phyloP scores from a whole-genome alignment of 108 stramenopile species.

The Nitzschia putrida region DNA sequence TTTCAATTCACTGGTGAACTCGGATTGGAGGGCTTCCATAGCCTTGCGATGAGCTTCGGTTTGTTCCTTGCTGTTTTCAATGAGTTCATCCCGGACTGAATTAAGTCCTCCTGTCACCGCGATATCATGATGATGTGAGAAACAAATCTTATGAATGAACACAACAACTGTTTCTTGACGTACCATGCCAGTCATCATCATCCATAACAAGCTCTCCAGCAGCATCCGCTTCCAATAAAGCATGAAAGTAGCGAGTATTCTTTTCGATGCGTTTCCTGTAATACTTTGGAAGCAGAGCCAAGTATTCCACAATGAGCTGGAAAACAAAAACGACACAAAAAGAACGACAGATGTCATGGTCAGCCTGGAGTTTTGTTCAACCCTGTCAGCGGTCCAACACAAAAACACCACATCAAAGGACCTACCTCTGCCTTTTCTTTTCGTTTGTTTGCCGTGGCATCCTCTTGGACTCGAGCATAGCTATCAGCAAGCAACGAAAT shows the following conservation, averaged over 20 bases:
- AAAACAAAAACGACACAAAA: too few relatives aligned
- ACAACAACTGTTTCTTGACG: too few relatives aligned
- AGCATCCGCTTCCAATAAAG: constrained; percentile 35
- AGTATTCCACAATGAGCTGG: constrained; percentile 42
- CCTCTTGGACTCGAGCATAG: constrained; percentile 41
- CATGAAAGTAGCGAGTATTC: constrained; percentile 36
- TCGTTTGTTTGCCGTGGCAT: constrained; percentile 36
- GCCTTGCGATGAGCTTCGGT: constrained; percentile 13
- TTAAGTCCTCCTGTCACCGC: constrained; percentile 28
- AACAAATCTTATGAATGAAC: too few relatives aligned
- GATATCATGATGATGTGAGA: not conserved
- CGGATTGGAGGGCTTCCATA: constrained; percentile 19
- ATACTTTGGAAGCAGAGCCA: constrained; percentile 35
- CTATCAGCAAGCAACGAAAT: constrained; percentile 46
- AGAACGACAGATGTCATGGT: not conserved
- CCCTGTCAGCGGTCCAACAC: too few relatives aligned
- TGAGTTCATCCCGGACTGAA: constrained; percentile 30
- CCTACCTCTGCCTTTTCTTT: constrained; percentile 37
- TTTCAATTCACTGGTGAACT: constrained; percentile 24
- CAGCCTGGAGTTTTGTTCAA: too few relatives aligned
- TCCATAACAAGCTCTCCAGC: constrained; percentile 35
- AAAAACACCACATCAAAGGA: not conserved
- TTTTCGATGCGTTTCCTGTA: constrained; percentile 40
- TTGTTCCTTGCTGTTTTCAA: constrained; percentile 17
- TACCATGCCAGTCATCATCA: constrained; percentile 43